Base-by-base conservation (phyloP, 768 basidiomycete genomes). In the Cubamyces sp. region DNA sequence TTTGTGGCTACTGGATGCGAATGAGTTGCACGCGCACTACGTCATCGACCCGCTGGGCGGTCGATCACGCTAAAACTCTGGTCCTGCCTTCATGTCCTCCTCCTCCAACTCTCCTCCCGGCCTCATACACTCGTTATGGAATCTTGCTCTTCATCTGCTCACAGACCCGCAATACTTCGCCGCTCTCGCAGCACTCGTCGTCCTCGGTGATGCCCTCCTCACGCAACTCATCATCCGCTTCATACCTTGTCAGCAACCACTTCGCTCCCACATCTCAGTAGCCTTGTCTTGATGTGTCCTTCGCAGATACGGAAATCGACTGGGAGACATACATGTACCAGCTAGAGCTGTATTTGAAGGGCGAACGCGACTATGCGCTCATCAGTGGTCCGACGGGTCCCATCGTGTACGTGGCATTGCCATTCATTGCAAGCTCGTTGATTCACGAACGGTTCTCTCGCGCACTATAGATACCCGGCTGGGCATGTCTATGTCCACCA, bases 271-370 rank as follows among this genome's bases (percentile, higher is more conserved):
- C 46, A 40, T 48, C 37, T 37, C 30, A 34, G 4, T 34, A 34
- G 34, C 18, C 42, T 43, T 16, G 14, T 56, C 30, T 45, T 49
- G 59, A 60, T 46, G 71, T 64, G 51, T 64, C 46, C 42, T 43
- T 45, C 68, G 53, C 78, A 98, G 96, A 96, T 77, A 98, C 97
- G 12, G 96, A 99, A 76, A 99, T 99, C 69, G 97, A 99, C 76
- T 98, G 93, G 87, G 84, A 88, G 70, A 98, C 97, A 0, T 99
- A 99, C 72, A 94, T 98, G 87, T 78, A 88, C 54, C 97, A 98
- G 55, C 83, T 91, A 0, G 82, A 88, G 58, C 72, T 90, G 43
- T 94, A 92, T 76, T 68, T 91, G 49, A 83, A 85, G 57, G 95
- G 95, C 37, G 89, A 96, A 72, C 81, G 88, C 49, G 84, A 95